phyloP scores from a whole-genome alignment of 495 filamentous ascomycete species.

The Xeromyces bisporus region DNA sequence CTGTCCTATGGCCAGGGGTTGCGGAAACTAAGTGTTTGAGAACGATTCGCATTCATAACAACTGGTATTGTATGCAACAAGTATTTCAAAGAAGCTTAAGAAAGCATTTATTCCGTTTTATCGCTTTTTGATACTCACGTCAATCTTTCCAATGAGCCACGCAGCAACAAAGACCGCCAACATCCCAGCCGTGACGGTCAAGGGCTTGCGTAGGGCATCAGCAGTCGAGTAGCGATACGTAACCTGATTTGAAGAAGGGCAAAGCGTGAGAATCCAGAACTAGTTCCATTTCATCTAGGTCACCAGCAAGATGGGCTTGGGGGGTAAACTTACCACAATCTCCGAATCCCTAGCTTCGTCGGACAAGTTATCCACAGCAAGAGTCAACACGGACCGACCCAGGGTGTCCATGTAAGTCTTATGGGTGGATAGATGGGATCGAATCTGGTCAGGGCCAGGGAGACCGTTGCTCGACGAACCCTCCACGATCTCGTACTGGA shows the following conservation, averaged over 20 bases:
- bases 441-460: conserved; percentile 16
- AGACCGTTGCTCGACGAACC: conserved; percentile 22
- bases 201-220: conserved; percentile 69
- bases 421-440: conserved; percentile 41
- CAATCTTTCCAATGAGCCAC: conserved; percentile 62
- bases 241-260: conserved; percentile 19
- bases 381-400: conserved; percentile 66
- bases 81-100: too few species aligned
- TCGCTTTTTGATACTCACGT: conserved; percentile 49
- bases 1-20: too few species aligned
- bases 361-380: conserved; percentile 70
- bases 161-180: conserved; percentile 55
- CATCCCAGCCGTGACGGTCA: conserved; percentile 62
- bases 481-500: conserved; percentile 26
- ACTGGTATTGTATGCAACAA: too few species aligned
- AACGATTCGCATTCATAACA: too few species aligned
- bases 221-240: conserved; percentile 71
- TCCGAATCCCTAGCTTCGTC: conserved; percentile 74
- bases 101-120: too few species aligned
- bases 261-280: conserved; percentile 2
- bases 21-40: too few species aligned
- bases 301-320: not conserved
- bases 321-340: conserved; percentile 38
- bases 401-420: conserved; percentile 89
- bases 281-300: not conserved